phyloP scores from a whole-genome alignment of 2,329 filamentous ascomycete genomes.

The Cytospora mali region DNA sequence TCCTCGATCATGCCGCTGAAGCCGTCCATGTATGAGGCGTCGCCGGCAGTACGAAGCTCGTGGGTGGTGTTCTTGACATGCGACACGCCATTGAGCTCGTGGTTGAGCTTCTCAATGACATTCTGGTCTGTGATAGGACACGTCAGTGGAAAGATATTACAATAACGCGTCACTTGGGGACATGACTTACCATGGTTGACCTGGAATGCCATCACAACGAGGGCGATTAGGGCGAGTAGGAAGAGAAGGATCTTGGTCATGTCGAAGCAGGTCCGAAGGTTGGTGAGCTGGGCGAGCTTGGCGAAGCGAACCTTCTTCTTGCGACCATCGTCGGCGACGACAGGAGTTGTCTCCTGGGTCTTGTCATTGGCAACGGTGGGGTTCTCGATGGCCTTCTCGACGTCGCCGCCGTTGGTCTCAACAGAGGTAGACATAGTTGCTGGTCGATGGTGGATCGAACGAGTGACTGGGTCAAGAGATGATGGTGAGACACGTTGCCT shows the following conservation, averaged over 20 bases:
- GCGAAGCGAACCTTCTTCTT: background rate
- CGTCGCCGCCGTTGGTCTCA: background rate
- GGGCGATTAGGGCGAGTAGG: conserved; percentile 12
- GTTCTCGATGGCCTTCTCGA: conserved; percentile 2
- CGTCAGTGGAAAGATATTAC: background rate
- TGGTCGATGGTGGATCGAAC: conserved; percentile 6
- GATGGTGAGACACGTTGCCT: conserved; percentile 1
- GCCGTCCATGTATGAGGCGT: conserved; percentile 15
- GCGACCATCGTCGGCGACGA: background rate
- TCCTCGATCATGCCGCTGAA: conserved; percentile 17
- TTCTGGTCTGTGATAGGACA: conserved; percentile 25
- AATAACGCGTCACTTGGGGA: background rate
- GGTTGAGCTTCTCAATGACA: conserved; percentile 16
- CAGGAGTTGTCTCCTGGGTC: background rate
- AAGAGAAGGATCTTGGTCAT: conserved; percentile 10
- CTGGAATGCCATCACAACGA: conserved; percentile 19
- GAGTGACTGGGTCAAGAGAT: conserved; percentile 11
- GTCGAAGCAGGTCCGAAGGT: conserved; percentile 2
- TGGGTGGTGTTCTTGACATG: background rate
- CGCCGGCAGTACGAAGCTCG: background rate
- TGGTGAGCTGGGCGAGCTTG: conserved; percentile 9
- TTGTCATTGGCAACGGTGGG: background rate
- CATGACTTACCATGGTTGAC: conserved; percentile 12
- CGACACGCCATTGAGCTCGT: background rate
- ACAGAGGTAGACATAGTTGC: conserved; percentile 5